Evolutionary conservation across 208 protist genomes (phyloP), one percentile per base, ranked within the genome.

Genomic region (Porcisia deanei): DNA sequence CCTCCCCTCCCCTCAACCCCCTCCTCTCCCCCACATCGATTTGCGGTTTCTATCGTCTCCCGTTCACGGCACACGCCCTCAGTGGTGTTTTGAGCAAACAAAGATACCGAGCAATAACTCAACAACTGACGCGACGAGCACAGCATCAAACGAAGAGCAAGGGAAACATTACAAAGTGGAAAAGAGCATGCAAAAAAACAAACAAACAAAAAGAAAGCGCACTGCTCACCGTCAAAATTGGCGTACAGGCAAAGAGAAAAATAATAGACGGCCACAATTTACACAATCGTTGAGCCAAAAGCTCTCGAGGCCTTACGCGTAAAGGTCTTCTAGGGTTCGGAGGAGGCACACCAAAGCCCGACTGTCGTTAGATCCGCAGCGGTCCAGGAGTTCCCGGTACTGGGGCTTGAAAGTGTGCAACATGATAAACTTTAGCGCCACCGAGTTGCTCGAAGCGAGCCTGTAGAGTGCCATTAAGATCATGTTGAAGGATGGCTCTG

Each of bases 401-500:
- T 74, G 72, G 2, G 85, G 57, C 20, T 75, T 65, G 75, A 91
- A 88, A 55, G 79, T 73, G 75, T 91, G 83, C 10, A n/a, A 73
- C 1, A 72, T 52, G 9, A 86, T 65, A 37, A 78, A 82, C 16
- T 81, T 71, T n/a, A 92, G 68, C 18, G 82, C 82, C 10, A 64
- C 30, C 7, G 25, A 59, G 76, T 82, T 88, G 65, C 79, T 85
- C 2, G 86, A 88, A 69, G 85, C 82, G 69, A 97, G 61, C 18
- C 83, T 79, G 54, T 91, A 84, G 3, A 94, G 76, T 6, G 91
- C 85, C 30, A 91, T 75, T 16, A 97, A 79, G 34, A 91, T 41
- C 91, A 96, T 95, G 72, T 94, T 92, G 25, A 91, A 81, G 2
- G 80, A 82, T 2, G 93, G 77, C 84, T 97, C 93, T 9, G 80